Evolutionary conservation across 2,329 filamentous ascomycete genomes (phyloP).

Genomic region (Fusarium verrucosum): DNA sequence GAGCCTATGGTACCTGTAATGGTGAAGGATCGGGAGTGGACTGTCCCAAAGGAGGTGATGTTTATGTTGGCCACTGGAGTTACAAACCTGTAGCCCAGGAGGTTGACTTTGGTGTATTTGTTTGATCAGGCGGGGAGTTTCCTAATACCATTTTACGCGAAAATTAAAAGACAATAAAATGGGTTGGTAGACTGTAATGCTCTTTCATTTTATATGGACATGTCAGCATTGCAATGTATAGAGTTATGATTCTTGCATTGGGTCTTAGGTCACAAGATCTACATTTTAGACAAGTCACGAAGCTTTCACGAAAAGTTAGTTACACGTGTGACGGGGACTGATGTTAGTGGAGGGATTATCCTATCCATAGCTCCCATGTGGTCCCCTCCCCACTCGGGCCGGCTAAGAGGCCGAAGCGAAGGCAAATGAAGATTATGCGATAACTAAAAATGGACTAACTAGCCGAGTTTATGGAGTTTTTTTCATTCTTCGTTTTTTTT

Average conservation of each 20-base stretch:
- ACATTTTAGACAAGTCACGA: background rate
- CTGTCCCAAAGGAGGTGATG: slow-evolving; percentile 12
- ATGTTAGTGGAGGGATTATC: slow-evolving; percentile 27
- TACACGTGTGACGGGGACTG: slow-evolving; percentile 16
- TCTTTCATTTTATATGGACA: too few species aligned
- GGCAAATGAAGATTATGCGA: background rate
- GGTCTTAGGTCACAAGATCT: too few species aligned
- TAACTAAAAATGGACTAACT: background rate
- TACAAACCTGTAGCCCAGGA: slow-evolving; percentile 17
- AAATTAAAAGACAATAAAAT: too few species aligned
- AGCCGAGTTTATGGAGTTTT: background rate
- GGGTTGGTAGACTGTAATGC: too few species aligned
- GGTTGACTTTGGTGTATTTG: slow-evolving; percentile 11
- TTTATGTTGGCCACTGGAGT: slow-evolving; percentile 11
- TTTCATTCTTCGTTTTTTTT: accelerated
- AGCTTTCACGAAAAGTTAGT: background rate
- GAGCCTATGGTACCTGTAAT: slow-evolving; percentile 31
- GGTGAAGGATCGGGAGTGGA: slow-evolving; percentile 9
- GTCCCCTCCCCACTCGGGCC: slow-evolving; percentile 16
- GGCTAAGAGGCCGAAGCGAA: slow-evolving; percentile 15
- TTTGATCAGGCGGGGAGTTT: background rate
- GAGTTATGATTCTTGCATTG: background rate
- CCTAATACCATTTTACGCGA: too few species aligned
- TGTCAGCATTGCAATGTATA: too few species aligned
- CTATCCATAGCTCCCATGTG: background rate